Evolutionary conservation across 192 early-diverging fungal species (phyloP), one percentile per base, ranked within the genome.

Genomic region (Coemansia asiatica): DNA sequence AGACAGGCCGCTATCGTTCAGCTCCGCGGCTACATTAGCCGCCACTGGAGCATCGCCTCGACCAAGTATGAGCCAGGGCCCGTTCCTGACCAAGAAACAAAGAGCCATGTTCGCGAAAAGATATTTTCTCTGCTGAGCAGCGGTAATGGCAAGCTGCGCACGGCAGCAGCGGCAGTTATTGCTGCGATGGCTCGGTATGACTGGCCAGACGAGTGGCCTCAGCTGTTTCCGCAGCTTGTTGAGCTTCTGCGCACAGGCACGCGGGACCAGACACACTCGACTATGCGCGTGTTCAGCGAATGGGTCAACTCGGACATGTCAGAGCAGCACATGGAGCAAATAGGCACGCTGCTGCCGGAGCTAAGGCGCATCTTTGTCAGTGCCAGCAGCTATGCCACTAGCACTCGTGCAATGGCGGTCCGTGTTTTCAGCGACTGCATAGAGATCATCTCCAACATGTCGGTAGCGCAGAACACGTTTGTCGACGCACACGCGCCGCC

Each of bases 161-260:
- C 31, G 22, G 79, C 62, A 7, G 66, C 79, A 1, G 95, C 94
- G 13, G 92, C 90, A 47, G 88, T 89, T 6, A 81, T 96, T 6
- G 92, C 96, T 18, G 90, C 87, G 70, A 94, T 98, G 69, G 96
- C 94, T 0, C 87, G 88, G 53, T 87, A 90, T 44, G 96, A 98
- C 84, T 96, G 91, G 88, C 95, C 95, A 6, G 95, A 96, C 67
- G 80, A 89, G 25, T 98, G 96, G 96, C 91, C 92, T 15, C 87
- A 92, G 55, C 85, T 98, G 28, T 86, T 97, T 69, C 87, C 90
- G 67, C 76, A 89, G 50, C 82, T 96, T 27, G 77, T 94, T 18
- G 79, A 77, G 12, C 78, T 86, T 59, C 75, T 95, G 57, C 88
- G 85, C 51, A 74, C 83, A 27, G 87, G 85, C 50, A 79, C 61